Base-by-base conservation (phyloP, 257 asterid species). In the Dorcoceras hygrometricum region DNA sequence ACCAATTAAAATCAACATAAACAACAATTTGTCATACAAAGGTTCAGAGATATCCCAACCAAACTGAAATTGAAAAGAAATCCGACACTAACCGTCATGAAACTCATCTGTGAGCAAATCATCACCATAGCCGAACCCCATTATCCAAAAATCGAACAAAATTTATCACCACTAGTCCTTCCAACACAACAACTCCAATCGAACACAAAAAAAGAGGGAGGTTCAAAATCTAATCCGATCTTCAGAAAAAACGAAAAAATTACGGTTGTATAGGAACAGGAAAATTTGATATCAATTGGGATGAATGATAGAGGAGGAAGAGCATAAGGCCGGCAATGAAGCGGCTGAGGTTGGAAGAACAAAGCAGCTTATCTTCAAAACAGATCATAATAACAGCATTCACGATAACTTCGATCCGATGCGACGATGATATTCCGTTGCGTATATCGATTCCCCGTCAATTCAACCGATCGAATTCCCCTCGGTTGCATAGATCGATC, bases 201-300 rank as follows among this genome's bases (percentile, higher is more conserved):
- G 34, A 29, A 28, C 12, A 57, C 29, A 26, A 59, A n/a, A 59
- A 23, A 26, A 3, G 7, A 43, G 19, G 19, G 19, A 43, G 19
- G 51, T 1, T 43, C 19, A 4, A 43, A 43, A 43, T 43, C 51
- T 12, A 43, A 12, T 12, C 51, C 19, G 51, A 43, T 43, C 19
- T 43, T 14, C 1, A 7, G 25, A 27, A 59, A 32, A 4, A 27
- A 18, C 2, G 20, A n/a, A 2, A 18, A 68, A 19, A 48, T 79
- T 74, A 84, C 73, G 83, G 96, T 63, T 90, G 98, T 94, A 94
- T 94, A 90, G 96, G 99, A 85, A 85, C 65, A 48, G 96, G 89
- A 60, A 94, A 94, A 90, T 94, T 94, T 16, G 99, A 94, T 77
- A 94, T 87, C 75, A 91, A 84, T 76, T 80, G 89, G 50, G 70